Conservation (phyloP, 495 filamentous ascomycete genomes). For the Aspergillus mulundensis region DNA sequence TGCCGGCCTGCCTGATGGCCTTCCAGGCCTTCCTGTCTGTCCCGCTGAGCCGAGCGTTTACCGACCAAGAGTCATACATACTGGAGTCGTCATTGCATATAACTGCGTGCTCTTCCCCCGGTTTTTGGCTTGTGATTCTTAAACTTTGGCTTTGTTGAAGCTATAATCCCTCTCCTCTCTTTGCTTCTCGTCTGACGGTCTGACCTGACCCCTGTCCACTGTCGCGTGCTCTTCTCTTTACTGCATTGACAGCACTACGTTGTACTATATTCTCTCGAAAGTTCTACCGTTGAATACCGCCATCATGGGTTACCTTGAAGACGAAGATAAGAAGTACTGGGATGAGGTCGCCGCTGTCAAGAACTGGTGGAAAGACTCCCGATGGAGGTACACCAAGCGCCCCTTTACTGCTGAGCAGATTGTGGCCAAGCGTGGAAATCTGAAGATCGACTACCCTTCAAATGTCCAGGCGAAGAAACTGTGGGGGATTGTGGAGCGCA, state of each 20-base stretch:
- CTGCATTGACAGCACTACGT: conserved; percentile 2
- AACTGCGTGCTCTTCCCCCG: conserved; percentile 28
- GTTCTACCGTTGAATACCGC: conserved; percentile 1
- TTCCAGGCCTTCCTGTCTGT: conserved; percentile 21
- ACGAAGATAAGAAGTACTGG: conserved; percentile 74
- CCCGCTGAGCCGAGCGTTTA: conserved; percentile 47
- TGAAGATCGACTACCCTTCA: conserved; percentile 90
- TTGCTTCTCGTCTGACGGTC: not conserved
- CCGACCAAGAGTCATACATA: conserved; percentile 27
- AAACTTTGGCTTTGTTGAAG: conserved; percentile 12
- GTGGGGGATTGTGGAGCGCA: conserved; percentile 80
- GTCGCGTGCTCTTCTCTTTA: conserved; percentile 12
- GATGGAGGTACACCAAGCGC: conserved; percentile 90
- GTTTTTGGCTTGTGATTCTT: conserved; percentile 35
- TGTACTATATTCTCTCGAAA: conserved; percentile 11
- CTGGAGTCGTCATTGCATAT: conserved; percentile 27
- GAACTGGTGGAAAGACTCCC: conserved; percentile 86
- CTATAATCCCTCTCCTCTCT: conserved; percentile 1
- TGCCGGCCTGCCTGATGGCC: conserved; percentile 12
- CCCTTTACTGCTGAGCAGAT: conserved; percentile 97
- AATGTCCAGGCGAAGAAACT: conserved; percentile 88
- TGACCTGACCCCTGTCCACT: not conserved
- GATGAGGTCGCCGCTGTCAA: conserved; percentile 83
- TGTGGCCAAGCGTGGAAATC: conserved; percentile 84
- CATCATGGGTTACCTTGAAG: conserved; percentile 52